Evolutionary conservation across 1,284 basidiomycete species (phyloP).

Genomic region (Cryptococcus wingfieldii): DNA sequence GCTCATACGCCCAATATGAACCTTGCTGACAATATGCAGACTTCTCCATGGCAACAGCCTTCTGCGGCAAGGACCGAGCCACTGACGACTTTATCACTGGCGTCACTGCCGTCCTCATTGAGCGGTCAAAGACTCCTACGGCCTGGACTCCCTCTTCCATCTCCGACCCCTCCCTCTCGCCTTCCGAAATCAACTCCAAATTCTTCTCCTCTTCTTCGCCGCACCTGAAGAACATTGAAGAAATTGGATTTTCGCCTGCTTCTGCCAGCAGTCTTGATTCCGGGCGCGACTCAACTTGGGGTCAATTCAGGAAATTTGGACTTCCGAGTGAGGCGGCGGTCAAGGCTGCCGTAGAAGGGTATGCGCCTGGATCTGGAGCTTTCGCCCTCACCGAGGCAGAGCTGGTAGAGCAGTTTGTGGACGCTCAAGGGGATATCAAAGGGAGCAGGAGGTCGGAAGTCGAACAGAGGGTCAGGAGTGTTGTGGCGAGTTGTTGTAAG

Average conservation of each 20-base stretch:
- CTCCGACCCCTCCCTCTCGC: constrained; percentile 53
- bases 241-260: constrained; percentile 29
- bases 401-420: constrained; percentile 35
- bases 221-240: constrained; percentile 61
- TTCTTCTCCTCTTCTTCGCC: constrained; percentile 51
- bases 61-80: constrained; percentile 52
- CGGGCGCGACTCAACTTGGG: constrained; percentile 41
- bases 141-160: constrained; percentile 58
- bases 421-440: constrained; percentile 21
- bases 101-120: constrained; percentile 66
- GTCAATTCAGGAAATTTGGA: constrained; percentile 44
- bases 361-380: constrained; percentile 38
- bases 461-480: constrained; percentile 22
- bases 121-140: constrained; percentile 54
- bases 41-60: constrained; percentile 37
- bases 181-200: constrained; percentile 51
- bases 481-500: constrained; percentile 32
- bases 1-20: not conserved
- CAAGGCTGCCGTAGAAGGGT: constrained; percentile 36
- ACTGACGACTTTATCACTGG: constrained; percentile 78
- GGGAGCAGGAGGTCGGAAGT: constrained; percentile 29
- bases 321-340: constrained; percentile 42
- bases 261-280: constrained; percentile 16
- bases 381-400: constrained; percentile 44
- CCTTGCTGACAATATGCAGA: constrained; percentile 12